Evolutionary conservation across 768 basidiomycete genomes (phyloP), one percentile per base, ranked within the genome.

Genomic region (Naematelia encephala): DNA sequence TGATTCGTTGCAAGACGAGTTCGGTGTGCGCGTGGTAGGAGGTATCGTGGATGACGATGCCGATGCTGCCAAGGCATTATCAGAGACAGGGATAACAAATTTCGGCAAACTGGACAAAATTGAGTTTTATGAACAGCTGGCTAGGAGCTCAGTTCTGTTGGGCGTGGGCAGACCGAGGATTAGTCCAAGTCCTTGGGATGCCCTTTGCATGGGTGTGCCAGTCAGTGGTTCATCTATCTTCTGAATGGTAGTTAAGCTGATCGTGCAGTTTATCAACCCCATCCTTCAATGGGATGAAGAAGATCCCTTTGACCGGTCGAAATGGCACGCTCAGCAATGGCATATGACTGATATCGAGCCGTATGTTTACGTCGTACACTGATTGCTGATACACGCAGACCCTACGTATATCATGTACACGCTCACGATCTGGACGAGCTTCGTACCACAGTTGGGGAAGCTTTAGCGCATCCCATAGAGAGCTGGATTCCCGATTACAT

Each of bases 341-440:
- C 64, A 64, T n/a, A 71, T 74, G 72, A 66, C 61, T 21, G 70
- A 74, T 54, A 48, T 71, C 1, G 49, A 74, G 2, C 70, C 72
- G 72, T 73, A 30, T 61, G 71, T 69, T 14, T 27, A 14, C 30
- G 28, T 43, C 22, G 14, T 21, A 54, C 42, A 34, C 5, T 2
- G 16, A 21, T 48, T 16, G 4, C 45, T 49, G 16, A 45, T n/a
- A 8, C 25, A 27, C 14, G 29, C 47, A 73, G 71, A 46, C 72
- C 72, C 29, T 69, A 66, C 55, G 70, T 74, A 5, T 74, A 74
- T 51, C 55, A 61, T 12, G 69, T 74, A 30, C 54, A 61, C 13
- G 60, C 72, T 0, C 67, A 69, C 28, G 70, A 74, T 45, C 47
- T 66, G 14, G 23, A 27, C 10, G 70, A 44, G 3, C 51, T 74